phyloP scores from a whole-genome alignment of 2,329 filamentous ascomycete genomes.

The Taxawa tesnikishii region DNA sequence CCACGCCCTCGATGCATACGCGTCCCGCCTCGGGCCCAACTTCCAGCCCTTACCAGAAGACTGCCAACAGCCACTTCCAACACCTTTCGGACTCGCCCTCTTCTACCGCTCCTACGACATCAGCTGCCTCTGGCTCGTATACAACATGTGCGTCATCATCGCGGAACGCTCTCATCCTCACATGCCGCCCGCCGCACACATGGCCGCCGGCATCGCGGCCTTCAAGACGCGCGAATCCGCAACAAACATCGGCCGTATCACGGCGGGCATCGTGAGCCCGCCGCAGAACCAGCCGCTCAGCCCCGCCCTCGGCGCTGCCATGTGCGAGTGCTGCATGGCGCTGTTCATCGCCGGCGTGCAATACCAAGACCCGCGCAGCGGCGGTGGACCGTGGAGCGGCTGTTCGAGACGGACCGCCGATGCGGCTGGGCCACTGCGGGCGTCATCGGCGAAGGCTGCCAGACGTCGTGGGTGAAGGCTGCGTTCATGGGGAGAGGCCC shows the following conservation, averaged over 20 bases:
- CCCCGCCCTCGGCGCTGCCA: constrained; percentile 64
- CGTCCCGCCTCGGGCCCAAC: constrained; percentile 53
- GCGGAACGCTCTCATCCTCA: constrained; percentile 72
- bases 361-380: constrained; percentile 63
- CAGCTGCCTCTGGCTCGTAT: constrained; percentile 76
- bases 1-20: constrained; percentile 56
- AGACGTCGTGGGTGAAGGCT: constrained; percentile 70
- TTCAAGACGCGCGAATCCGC: constrained; percentile 30
- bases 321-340: constrained; percentile 71
- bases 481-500: constrained; percentile 64
- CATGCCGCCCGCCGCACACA: constrained; percentile 85
- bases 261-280: constrained; percentile 49
- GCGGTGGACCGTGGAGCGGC: constrained; percentile 60
- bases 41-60: constrained; percentile 67
- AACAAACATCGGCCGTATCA: constrained; percentile 15
- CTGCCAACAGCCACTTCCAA: constrained; percentile 44
- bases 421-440: constrained; percentile 81
- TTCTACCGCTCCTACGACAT: constrained; percentile 82
- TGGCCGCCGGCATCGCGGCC: constrained; percentile 70
- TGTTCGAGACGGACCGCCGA: constrained; percentile 63
- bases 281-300: constrained; percentile 48
- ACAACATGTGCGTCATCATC: constrained; percentile 73
- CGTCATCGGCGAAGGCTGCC: constrained; percentile 72
- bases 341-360: constrained; percentile 81
- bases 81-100: constrained; percentile 72